Conservation (phyloP, 768 basidiomycete species). For the Rhizopogon vinicolor region DNA sequence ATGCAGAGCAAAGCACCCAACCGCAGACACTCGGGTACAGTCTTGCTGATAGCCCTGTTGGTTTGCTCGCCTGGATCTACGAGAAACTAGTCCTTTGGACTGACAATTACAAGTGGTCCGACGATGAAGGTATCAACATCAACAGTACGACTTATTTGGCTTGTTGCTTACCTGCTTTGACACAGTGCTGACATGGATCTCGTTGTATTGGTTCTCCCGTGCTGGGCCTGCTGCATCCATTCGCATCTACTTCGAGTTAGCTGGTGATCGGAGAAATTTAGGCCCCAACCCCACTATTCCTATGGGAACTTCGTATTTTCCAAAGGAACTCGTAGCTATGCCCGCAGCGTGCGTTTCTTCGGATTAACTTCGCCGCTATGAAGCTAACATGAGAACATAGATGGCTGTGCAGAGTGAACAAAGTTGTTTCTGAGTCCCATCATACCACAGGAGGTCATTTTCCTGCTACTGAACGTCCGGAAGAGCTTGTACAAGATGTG, state of each 20-base stretch:
- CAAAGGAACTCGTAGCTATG: conserved; percentile 73
- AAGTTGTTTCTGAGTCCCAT: conserved; percentile 40
- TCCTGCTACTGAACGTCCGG: conserved; percentile 46
- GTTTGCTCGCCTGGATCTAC: conserved; percentile 44
- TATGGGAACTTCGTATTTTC: conserved; percentile 69
- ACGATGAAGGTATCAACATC: conserved; percentile 40
- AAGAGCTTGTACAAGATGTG: conserved; percentile 42
- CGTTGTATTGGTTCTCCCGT: conserved; percentile 29
- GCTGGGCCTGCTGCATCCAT: conserved; percentile 18
- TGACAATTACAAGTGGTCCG: conserved; percentile 46
- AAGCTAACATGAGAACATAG: conserved; percentile 17
- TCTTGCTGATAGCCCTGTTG: conserved; percentile 49
- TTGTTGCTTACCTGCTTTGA: not conserved
- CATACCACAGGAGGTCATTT: conserved; percentile 53
- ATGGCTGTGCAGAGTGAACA: conserved; percentile 32
- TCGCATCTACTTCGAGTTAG: conserved; percentile 15
- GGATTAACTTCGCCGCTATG: not conserved
- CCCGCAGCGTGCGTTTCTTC: conserved; percentile 5
- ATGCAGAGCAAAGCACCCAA: conserved; percentile 33
- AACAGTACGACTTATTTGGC: not conserved
- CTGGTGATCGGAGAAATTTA: not conserved
- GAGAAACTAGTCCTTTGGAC: conserved; percentile 42
- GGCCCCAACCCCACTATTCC: not conserved
- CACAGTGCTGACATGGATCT: conserved; percentile 29
- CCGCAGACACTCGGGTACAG: conserved; percentile 46